A percentile compares a stretch with the other conserved stretches of the same genome.
These are phyloP conservation scores for Talaromyces adpressus DNA, from an alignment of 495 filamentous ascomycete genomes.

Conservation along the genomic window DNA sequence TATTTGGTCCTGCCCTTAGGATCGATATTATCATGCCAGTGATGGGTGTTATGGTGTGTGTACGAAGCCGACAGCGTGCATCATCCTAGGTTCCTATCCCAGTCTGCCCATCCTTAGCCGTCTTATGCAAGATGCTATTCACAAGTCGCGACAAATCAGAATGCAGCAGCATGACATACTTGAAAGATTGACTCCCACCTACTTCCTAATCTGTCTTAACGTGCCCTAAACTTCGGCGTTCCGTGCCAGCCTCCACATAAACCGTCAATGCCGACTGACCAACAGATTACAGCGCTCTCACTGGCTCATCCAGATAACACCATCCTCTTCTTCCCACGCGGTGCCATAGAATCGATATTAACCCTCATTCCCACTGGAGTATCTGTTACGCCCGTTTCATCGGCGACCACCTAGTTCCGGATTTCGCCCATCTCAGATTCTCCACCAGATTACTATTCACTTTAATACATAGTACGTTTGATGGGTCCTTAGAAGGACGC, in stretches of 20 bases:
- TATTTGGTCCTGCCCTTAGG: background rate
- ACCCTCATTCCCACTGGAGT: background rate
- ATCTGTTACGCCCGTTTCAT: background rate
- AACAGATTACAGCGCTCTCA: background rate
- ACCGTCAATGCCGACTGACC: background rate
- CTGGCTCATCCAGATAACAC: background rate
- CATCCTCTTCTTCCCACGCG: background rate
- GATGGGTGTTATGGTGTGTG: background rate
- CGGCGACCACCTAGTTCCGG: background rate
- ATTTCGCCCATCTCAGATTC: background rate
- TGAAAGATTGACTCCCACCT: background rate
- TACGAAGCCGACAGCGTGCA: background rate
- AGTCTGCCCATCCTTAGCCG: background rate
- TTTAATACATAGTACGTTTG: background rate
- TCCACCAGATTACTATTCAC: background rate
- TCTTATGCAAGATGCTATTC: background rate
- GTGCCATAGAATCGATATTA: background rate
- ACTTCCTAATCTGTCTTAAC: background rate
- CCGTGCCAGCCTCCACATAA: background rate
- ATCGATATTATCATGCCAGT: background rate
- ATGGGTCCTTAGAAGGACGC: background rate
- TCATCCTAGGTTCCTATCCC: background rate
- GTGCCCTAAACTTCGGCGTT: background rate
- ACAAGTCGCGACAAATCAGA: background rate
- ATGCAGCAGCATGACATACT: background rate